Evolutionary conservation across 2,329 filamentous ascomycete species (phyloP), one percentile per base, ranked within the genome.

Genomic region (Aspergillus eucalypticola): DNA sequence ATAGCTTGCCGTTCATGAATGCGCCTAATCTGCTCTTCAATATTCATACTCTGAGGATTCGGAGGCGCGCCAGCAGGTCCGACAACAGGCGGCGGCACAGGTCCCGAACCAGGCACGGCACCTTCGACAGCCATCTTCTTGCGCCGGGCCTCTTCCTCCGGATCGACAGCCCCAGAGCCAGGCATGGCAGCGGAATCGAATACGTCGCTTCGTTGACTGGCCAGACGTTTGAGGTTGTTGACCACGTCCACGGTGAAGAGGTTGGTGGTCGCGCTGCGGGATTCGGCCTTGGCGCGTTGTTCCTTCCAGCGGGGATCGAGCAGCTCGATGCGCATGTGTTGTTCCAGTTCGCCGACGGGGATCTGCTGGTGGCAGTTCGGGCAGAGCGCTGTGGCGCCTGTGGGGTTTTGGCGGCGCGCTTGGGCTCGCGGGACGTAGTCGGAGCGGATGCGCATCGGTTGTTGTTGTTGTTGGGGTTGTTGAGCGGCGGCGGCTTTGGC

Each of bases 291-390:
- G 60, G 91, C 90, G 67, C 92, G 92, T 75, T 98, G 93, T 73
- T 97, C 93, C 75, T 96, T 96, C 93, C 94, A 98, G 60, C 90
- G 86, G 0, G 94, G 94, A 73, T 98, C 94, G 60, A 97, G 85
- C 50, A 97, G 84, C 78, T 98, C 94, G 73, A 98, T 96, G 76
- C 91, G 87, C 86, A 98, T 94, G 73, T 98, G 94, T 65, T 94
- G 88, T 61, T 95, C 91, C 66, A 97, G 84, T 78, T 98, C 94
- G 69, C 90, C 87, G 69, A 91, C 86, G 7, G 92, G 91, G 61
- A 97, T 92, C 67, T 91, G 88, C 78, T 96, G 91, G 68, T 91
- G 90, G 82, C 95, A 98, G 77, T 96, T 96, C 59, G 93, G 93
- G 75, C 94, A 98, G 59, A 96, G 81, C 3, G 89, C 90, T 39